These are phyloP conservation scores for Marasmius fiardii DNA, from an alignment of 1,284 basidiomycete species.

Conservation along the genomic window DNA sequence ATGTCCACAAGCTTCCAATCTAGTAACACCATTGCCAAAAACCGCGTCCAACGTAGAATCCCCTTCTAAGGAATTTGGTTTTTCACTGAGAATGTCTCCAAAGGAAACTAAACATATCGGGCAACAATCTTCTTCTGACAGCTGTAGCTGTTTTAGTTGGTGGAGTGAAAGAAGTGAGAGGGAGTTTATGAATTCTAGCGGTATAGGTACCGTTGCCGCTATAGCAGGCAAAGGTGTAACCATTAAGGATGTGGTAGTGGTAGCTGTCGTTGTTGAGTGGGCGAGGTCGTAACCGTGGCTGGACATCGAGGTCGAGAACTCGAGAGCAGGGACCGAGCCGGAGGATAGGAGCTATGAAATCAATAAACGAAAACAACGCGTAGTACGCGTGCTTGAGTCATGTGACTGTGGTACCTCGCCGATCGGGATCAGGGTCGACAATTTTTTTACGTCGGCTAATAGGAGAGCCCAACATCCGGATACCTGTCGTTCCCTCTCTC, in stretches of 20 bases:
- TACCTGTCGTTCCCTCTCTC: too few relatives aligned
- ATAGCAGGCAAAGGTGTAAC: too few relatives aligned
- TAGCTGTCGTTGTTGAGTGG: too few relatives aligned
- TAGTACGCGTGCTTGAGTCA: background rate
- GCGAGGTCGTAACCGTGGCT: constrained; percentile 18
- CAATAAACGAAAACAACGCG: background rate
- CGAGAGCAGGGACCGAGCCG: background rate
- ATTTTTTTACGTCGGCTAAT: too few relatives aligned
- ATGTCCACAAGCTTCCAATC: constrained; percentile 57
- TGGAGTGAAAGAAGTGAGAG: constrained; percentile 43
- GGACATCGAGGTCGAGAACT: background rate
- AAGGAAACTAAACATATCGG: constrained; percentile 63
- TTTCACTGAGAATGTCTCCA: constrained; percentile 14
- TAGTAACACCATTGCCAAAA: constrained; percentile 53
- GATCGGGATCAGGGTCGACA: too few relatives aligned
- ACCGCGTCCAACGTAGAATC: too few relatives aligned
- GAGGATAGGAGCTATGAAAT: background rate
- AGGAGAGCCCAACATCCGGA: too few relatives aligned
- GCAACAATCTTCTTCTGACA: constrained; percentile 51
- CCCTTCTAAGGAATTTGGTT: constrained; percentile 8
- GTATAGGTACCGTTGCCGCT: too few relatives aligned
- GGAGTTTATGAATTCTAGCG: constrained; percentile 33
- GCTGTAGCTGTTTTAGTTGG: too few relatives aligned
- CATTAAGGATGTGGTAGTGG: constrained; percentile 25
- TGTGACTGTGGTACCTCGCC: background rate